These are phyloP conservation scores for Zoysia matrella DNA, from an alignment of 202 grass and related monocot genomes.

Conservation along the genomic window DNA sequence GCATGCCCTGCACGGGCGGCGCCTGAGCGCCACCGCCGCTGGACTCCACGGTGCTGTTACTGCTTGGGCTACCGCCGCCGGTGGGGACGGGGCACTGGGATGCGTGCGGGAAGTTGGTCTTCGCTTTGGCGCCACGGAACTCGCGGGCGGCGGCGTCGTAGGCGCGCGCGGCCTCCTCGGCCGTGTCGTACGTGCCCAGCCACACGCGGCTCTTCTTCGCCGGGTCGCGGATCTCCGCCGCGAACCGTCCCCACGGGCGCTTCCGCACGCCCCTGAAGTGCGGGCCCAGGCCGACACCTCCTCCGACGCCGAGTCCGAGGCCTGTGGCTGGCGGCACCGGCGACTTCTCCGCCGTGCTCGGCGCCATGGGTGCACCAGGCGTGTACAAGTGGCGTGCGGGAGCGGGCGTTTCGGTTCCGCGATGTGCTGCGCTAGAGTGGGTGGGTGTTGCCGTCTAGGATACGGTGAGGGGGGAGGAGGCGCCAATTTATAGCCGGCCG, in stretches of 20 bases:
- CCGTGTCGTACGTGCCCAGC: constrained; percentile 82
- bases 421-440: neutral
- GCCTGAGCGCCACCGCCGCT: constrained; percentile 29
- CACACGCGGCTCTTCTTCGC: constrained; percentile 86
- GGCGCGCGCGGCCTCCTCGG: constrained; percentile 74
- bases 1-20: constrained; percentile 51
- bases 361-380: constrained; percentile 42
- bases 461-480: constrained; percentile 21
- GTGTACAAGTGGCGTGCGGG: constrained; percentile 44
- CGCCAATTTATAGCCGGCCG: constrained; percentile 50
- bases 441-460: constrained; percentile 38
- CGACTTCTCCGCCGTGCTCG: constrained; percentile 45
- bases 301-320: constrained; percentile 41
- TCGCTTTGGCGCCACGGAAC: constrained; percentile 72
- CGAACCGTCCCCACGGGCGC: constrained; percentile 74
- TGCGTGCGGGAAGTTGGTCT: constrained; percentile 67
- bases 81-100: neutral
- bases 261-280: constrained; percentile 78
- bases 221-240: constrained; percentile 81
- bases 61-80: constrained; percentile 58
- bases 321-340: constrained; percentile 28
- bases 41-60: constrained; percentile 69
- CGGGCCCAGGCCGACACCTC: constrained; percentile 16
- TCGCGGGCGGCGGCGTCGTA: constrained; percentile 73
- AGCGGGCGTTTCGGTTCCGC: constrained; percentile 22